Conservation (phyloP, 1,139 yeast species). For the Pichia sp. region DNA sequence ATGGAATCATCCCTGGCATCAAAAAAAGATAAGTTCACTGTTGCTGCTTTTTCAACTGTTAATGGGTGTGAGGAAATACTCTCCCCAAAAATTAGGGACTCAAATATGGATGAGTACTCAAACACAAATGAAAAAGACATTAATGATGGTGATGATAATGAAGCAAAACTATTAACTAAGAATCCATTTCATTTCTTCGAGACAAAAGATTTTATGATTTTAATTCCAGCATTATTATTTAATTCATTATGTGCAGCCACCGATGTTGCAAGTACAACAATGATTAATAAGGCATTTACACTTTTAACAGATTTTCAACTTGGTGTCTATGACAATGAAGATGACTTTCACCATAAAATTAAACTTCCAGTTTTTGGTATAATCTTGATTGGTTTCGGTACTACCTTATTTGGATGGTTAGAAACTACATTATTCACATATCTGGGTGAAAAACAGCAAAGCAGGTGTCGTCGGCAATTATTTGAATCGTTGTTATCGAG, state of each 20-base stretch:
- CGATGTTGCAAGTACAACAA: constrained; percentile 56
- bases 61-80: not conserved
- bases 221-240: constrained; percentile 15
- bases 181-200: constrained; percentile 19
- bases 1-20: not conserved
- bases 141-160: not conserved
- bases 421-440: constrained; percentile 59
- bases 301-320: constrained; percentile 37
- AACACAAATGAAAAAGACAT: not conserved
- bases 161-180: constrained; percentile 1
- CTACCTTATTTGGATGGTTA: constrained; percentile 46
- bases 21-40: not conserved
- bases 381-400: constrained; percentile 50
- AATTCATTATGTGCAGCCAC: constrained; percentile 28
- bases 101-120: not conserved
- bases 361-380: constrained; percentile 47
- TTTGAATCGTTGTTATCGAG: constrained; percentile 35
- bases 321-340: constrained; percentile 28
- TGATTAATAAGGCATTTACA: constrained; percentile 61
- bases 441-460: constrained; percentile 67
- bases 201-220: constrained; percentile 16
- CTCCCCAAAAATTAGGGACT: not conserved
- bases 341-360: constrained; percentile 39
- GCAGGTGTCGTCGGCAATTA: constrained; percentile 44
- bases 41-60: not conserved